Evolutionary conservation across 2,329 filamentous ascomycete species (phyloP).

Genomic region (Colletotrichum noveboracense): DNA sequence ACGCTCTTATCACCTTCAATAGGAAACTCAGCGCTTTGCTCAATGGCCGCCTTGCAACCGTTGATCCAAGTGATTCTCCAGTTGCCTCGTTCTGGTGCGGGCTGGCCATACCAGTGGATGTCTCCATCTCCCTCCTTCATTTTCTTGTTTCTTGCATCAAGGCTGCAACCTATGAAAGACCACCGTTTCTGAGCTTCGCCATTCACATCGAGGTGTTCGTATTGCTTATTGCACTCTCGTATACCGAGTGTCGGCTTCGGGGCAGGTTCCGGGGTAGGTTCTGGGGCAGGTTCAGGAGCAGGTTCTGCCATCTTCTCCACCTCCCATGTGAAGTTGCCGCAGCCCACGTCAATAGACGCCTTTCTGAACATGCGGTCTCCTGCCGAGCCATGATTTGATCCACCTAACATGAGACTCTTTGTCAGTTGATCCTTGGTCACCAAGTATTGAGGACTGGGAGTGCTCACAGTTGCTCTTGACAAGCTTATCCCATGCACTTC

Average conservation of each 20-base stretch:
- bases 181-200: background rate
- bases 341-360: background rate
- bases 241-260: background rate
- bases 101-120: background rate
- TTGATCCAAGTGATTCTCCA: background rate
- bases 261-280: too few relatives aligned
- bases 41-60: background rate
- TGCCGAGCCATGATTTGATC: background rate
- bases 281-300: background rate
- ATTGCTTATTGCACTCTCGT: background rate
- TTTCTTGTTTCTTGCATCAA: background rate
- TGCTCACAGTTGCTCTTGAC: background rate
- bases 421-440: background rate
- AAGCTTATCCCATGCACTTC: background rate
- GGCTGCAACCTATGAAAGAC: background rate
- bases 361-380: background rate
- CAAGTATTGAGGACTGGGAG: background rate
- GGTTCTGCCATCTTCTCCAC: background rate
- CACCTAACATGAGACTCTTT: background rate
- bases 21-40: background rate
- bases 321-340: background rate
- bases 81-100: background rate
- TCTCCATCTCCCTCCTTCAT: background rate
- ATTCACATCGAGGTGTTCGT: background rate
- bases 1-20: background rate